Base-by-base conservation (phyloP, 2,329 filamentous ascomycete genomes). In the Aureobasidium sp. region DNA sequence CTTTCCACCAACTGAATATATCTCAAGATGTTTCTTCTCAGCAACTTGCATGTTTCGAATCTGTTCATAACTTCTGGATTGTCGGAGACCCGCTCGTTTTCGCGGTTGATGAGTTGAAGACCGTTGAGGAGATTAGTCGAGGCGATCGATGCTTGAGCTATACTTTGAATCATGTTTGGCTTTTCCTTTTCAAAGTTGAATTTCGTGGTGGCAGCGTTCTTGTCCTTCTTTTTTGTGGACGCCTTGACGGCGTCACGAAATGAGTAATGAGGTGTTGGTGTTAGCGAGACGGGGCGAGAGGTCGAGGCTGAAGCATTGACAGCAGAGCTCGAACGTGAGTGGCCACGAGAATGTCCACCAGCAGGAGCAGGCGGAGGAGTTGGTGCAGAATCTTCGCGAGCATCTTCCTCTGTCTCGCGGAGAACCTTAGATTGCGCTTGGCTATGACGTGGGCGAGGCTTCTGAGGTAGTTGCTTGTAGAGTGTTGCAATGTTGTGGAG, bases 1-100 rank as follows among this genome's bases (percentile, higher is more conserved):
- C 86, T 87, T 72, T 96, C 90, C 13, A 97, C 88, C 55, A 91
- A 83, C 70, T 97, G 91, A 65, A 97, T 96, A 72, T 97, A 97
- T 61, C 91, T 88, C 42, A 97, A 73, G 34, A 97, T 89, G 71
- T 90, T 90, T 62, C 91, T 83, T 53, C 94, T 84, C 13, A 97
- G 82, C 51, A 85, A 81, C 74, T 97, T 97, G 80, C 93, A 97
- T 2, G 78, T 81, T 67, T 97, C 91, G 66, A 97, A 97, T 3
- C 87, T 84, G 66, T 86, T 80, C 62, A 90, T 82, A 0, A 91
- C 90, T 62, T 85, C 81, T 8, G 81, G 73, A 66, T 97, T 95
- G 41, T 96, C 88, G 6, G 91, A 96, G 36, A 97, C 91, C 3
- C 89, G 87, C 73, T 96, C 87, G 53, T 79, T 83, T 72, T 97